phyloP scores from a whole-genome alignment of 768 basidiomycete species.

The Boletus reticulatus region DNA sequence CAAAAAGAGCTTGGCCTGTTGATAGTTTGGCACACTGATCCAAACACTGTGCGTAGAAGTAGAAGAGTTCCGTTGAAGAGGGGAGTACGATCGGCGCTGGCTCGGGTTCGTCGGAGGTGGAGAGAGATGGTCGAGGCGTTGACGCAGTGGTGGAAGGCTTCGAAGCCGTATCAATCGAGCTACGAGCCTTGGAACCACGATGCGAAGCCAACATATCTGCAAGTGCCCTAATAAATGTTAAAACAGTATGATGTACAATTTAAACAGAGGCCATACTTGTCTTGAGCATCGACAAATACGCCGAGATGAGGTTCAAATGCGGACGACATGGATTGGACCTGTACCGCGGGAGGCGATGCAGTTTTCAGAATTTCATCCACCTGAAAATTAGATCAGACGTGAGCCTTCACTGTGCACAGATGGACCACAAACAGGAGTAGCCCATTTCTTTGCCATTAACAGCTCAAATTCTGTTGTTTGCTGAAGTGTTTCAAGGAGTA shows the following conservation, averaged over 20 bases:
- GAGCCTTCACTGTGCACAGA: background rate
- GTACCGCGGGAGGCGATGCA: slow-evolving; percentile 48
- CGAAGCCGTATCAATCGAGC: slow-evolving; percentile 62
- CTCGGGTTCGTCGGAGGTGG: slow-evolving; percentile 42
- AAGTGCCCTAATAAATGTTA: slow-evolving; percentile 56
- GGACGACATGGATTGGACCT: slow-evolving; percentile 71
- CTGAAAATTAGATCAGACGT: slow-evolving; percentile 33
- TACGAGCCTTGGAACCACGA: slow-evolving; percentile 57
- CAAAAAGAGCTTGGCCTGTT: slow-evolving; percentile 78
- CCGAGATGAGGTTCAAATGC: slow-evolving; percentile 92
- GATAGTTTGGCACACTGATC: slow-evolving; percentile 93
- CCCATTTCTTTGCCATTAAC: slow-evolving; percentile 80
- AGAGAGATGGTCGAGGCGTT: slow-evolving; percentile 37
- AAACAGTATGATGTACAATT: background rate
- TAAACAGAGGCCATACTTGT: slow-evolving; percentile 62
- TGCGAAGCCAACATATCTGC: slow-evolving; percentile 89
- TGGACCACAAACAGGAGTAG: slow-evolving; percentile 54
- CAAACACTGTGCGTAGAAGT: slow-evolving; percentile 92
- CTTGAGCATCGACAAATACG: slow-evolving; percentile 94
- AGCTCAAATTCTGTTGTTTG: slow-evolving; percentile 87
- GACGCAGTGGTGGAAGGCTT: slow-evolving; percentile 24
- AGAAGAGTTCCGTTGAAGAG: slow-evolving; percentile 95
- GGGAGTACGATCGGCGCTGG: slow-evolving; percentile 72
- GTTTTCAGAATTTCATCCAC: slow-evolving; percentile 62
- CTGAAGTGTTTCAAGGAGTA: slow-evolving; percentile 83